Evolutionary conservation across 495 filamentous ascomycete species (phyloP), one percentile per base, ranked within the genome.

Genomic region (Lasiosphaeria hispida): DNA sequence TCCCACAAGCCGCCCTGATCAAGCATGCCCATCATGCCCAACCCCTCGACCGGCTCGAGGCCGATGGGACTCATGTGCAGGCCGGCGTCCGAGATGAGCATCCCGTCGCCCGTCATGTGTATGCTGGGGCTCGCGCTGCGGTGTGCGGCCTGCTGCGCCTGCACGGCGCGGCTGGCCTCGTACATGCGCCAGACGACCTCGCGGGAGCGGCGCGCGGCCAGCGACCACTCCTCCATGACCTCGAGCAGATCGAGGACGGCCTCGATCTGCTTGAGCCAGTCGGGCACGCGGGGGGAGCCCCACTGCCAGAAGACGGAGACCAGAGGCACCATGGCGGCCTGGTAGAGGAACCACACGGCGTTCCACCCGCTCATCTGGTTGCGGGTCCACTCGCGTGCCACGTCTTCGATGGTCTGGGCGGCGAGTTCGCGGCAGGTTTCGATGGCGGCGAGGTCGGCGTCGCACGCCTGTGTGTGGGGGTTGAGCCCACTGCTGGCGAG

Each of bases 301-400:
- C 82, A 82, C 62, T 85, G 82, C 76, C 86, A 84, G 63, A 87
- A 87, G 11, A 92, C 77, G 11, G 79, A 84, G 7, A 93, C 78
- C 3, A 93, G 78, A 0, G 89, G 89, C 17, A 93, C 85, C 83
- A 91, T 85, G 43, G 82, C 81, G 0, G 88, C 86, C 69, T 93
- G 89, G 76, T 89, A 92, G 43, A 88, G 77, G 69, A 90, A 86
- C 89, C 89, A 93, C 18, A 90, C 86, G 4, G 85, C 88, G 71
- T 89, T 89, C 89, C 89, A 92, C 5, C 88, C 88, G 14, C 81
- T 83, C 72, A 92, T 86, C 67, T 90, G 85, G 70, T 90, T 89
- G 30, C 82, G 80, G 38, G 79, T 80, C 70, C 86, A 88, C 45
- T 85, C 86, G 37, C 75, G 73, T 14, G 85, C 72, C 40, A 92